Base-by-base conservation (phyloP, 1,139 yeast species). In the Zygotorulaspora mrakii region DNA sequence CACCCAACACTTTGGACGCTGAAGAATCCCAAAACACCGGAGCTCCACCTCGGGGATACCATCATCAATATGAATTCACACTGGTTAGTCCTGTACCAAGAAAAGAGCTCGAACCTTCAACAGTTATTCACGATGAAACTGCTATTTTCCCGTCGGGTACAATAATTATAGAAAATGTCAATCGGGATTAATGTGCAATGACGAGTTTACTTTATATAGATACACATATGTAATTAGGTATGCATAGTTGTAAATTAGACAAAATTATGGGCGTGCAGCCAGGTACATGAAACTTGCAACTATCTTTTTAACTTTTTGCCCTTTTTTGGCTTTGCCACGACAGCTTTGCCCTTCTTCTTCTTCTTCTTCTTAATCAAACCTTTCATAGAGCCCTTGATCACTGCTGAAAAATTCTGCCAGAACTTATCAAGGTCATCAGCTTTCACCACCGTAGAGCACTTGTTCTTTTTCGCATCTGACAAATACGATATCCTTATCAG, bases 401-500 rank as follows among this genome's bases (percentile, higher is more conserved):
- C 74, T 33, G 75, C 78, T 1, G 83, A 67, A 59, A 84, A 85
- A 29, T 76, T 77, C 27, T 64, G 61, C 94, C 94, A 85, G 57
- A 85, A 85, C 47, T 66, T 65, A 44, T 79, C 83, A 50, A 85
- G 66, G 13, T 72, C 66, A 3, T 68, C 72, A 0, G 75, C 64
- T 30, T 72, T 73, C 20, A 86, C 86, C 14, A 78, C 74, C 0
- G 95, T 84, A 6, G 85, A 75, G 33, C 77, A 61, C 55, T 81
- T 82, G 28, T 61, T 53, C 56, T 79, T 77, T 43, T 67, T 66
- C 27, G 45, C 52, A n/a, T 86, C 86, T 54, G 82, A 77, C 1
- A 59, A 57, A 37, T 50, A 55, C 28, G 86, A 71, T 32, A 83
- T 65, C 59, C 85, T 70, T 33, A 78, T 65, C 35, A 79, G 61